Base-by-base conservation (phyloP, 176 grass and related monocot species). In the Carex pumila region DNA sequence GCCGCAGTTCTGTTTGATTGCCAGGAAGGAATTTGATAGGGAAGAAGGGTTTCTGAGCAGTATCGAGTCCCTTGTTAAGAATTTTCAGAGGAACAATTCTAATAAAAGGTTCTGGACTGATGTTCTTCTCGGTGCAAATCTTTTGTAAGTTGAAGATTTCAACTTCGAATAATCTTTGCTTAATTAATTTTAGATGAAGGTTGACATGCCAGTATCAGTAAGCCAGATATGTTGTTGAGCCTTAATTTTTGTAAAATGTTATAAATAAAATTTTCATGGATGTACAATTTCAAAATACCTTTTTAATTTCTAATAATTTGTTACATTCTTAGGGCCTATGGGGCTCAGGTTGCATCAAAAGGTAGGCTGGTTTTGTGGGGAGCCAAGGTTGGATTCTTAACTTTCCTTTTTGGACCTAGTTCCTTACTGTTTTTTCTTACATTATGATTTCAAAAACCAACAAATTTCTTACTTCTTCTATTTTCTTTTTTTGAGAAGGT, bases 101-200 rank as follows among this genome's bases (percentile, higher is more conserved):
- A 93, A 88, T 63, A 87, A 84, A 87, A 97, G 94, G 88, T 53
- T 93, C 45, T 97, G 94, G 94, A 97, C 94, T 54, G 92, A 97
- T 88, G 81, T 90, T 77, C 89, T 97, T 65, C 91, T 93, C 21
- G 84, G 63, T 67, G 71, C 92, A 74, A 97, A 97, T 84, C 54
- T 93, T 53, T 41, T 97, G 94, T 97, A 78, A 87, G 91, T 83
- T 39, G 14, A 70, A 17, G 66, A 25, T 76, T 76, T 31, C 7
- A 54, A 55, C 47, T 15, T 76, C 5, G 3, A 55, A 54, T 70
- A 55, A 76, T 76, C 22, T 55, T 55, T 76, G 39, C 22, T 2
- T 30, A 54, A 54, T 30, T 72, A 3, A 53, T 13, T 43, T 21
- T 45, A 47, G 68, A 71, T 8, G 7, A 19, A 45, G 8, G 39